A percentile compares a stretch with the other conserved stretches of the same genome.
Conservation (phyloP, 495 filamentous ascomycete species). For the Hyaloscypha finlandica region DNA sequence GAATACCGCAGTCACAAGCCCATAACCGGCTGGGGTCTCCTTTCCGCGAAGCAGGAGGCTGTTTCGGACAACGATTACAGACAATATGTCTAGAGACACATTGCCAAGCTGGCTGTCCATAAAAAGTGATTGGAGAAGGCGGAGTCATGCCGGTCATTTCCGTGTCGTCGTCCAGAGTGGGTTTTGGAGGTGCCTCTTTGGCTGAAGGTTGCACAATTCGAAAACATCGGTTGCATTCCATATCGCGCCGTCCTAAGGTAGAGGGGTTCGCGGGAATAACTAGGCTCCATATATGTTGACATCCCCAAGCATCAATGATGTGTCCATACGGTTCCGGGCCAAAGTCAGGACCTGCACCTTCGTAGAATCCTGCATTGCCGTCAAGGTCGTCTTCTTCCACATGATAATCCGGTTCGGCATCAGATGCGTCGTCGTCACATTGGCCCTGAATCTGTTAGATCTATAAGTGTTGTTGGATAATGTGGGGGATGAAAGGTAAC, state of each 20-base stretch:
- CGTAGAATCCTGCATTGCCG: conserved; percentile 17
- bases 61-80: conserved; percentile 13
- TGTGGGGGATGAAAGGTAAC: too few relatives aligned
- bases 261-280: neutral
- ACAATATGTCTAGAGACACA: conserved; percentile 9
- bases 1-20: conserved; percentile 14
- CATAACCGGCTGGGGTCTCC: conserved; percentile 2
- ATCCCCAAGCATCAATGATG: conserved; percentile 23
- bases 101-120: conserved; percentile 13
- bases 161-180: neutral
- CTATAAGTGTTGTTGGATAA: neutral
- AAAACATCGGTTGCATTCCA: conserved; percentile 32
- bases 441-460: neutral
- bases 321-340: conserved; percentile 24
- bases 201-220: conserved; percentile 4
- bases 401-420: conserved; percentile 9
- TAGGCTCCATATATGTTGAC: conserved; percentile 21
- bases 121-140: neutral
- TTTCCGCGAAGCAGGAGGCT: neutral
- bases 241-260: neutral
- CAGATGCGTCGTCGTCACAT: conserved; percentile 19
- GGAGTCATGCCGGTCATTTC: conserved; percentile 4
- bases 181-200: neutral
- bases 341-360: conserved; percentile 22
- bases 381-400: conserved; percentile 27